Evolutionary conservation across 1,284 basidiomycete species (phyloP).

Genomic region (Baeospora myosura): DNA sequence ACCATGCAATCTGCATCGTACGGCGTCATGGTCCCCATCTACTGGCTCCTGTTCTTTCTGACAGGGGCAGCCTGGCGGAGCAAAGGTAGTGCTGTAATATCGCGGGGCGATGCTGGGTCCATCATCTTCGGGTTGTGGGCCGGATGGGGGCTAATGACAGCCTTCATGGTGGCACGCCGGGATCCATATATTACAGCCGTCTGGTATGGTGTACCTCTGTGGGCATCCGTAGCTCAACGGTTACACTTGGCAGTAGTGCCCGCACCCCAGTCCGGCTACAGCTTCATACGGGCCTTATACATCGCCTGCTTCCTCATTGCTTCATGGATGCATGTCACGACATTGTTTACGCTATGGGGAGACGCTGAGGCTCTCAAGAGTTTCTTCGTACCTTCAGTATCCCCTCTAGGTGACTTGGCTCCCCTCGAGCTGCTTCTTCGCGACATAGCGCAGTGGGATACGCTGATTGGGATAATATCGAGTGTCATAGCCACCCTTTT

Average conservation of each 20-base stretch:
- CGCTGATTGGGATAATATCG: slow-evolving; percentile 7
- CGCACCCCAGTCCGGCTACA: slow-evolving; percentile 29
- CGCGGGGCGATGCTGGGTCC: slow-evolving; percentile 30
- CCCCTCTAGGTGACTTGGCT: slow-evolving; percentile 3
- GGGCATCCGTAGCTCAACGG: slow-evolving; percentile 24
- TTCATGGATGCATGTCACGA: slow-evolving; percentile 29
- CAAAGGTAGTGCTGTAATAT: slow-evolving; percentile 13
- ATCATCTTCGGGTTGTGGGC: slow-evolving; percentile 28
- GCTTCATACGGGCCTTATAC: slow-evolving; percentile 29
- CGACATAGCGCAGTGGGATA: slow-evolving; percentile 11
- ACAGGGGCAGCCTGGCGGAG: slow-evolving; percentile 16
- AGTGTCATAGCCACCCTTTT: slow-evolving; percentile 9
- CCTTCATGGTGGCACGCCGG: slow-evolving; percentile 23
- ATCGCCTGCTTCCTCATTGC: slow-evolving; percentile 28
- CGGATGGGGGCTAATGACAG: slow-evolving; percentile 29
- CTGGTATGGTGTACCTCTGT: slow-evolving; percentile 39
- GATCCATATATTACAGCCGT: slow-evolving; percentile 25
- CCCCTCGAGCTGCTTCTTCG: slow-evolving; percentile 7
- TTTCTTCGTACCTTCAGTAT: slow-evolving; percentile 8
- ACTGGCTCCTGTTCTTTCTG: slow-evolving; percentile 27
- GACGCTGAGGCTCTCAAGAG: slow-evolving; percentile 4
- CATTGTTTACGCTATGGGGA: slow-evolving; percentile 24
- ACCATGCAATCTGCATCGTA: slow-evolving; percentile 22
- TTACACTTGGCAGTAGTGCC: no score
- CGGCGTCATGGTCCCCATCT: slow-evolving; percentile 29